Evolutionary conservation across 1,284 basidiomycete species (phyloP), one percentile per base, ranked within the genome.

Genomic region (Cystobasidium slooffiae): DNA sequence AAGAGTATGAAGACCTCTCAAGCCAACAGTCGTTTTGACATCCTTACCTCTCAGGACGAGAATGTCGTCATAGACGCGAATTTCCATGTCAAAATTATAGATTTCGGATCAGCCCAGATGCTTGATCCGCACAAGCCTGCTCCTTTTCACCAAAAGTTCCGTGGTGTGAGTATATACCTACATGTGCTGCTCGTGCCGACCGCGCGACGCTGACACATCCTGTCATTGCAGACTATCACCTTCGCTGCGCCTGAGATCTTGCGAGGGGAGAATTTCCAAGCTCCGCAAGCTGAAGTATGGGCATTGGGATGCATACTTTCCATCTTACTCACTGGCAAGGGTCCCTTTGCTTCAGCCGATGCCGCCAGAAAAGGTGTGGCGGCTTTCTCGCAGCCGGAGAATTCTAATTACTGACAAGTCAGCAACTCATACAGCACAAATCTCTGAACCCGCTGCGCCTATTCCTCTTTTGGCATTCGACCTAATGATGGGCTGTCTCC

Each of bases 281-380:
- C 92, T 0, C 88, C 89, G 0, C 90, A 91, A 8, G 90, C 91
- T n/a, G 94, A 96, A 82, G 86, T 95, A 55, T 96, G 93, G 93
- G 92, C 91, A 1, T 86, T 95, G n/a, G 93, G 93, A 44, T 90
- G 95, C 61, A 85, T 96, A 46, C 87, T 95, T 68, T 90, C 89
- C 24, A 93, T 93, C 82, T 86, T 96, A 55, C 85, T 95, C 76
- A 92, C 90, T 3, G 93, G 93, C 16, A 86, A 90, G 78, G 91
- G 91, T 24, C 92, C 92, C 1, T 96, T 95, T 82, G 87, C 88
- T 6, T 89, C 89, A 6, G 87, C 88, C 68, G 85, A 86, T 37
- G 89, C 41, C 3, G 68, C 68, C 14, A 24, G 9, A n/a, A n/a
- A 51, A 41, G 68, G 68, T 70, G n/a, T 24, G 39, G 31, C 10